Conservation (phyloP, 2,329 filamentous ascomycete genomes). For the Ascochyta lentis region DNA sequence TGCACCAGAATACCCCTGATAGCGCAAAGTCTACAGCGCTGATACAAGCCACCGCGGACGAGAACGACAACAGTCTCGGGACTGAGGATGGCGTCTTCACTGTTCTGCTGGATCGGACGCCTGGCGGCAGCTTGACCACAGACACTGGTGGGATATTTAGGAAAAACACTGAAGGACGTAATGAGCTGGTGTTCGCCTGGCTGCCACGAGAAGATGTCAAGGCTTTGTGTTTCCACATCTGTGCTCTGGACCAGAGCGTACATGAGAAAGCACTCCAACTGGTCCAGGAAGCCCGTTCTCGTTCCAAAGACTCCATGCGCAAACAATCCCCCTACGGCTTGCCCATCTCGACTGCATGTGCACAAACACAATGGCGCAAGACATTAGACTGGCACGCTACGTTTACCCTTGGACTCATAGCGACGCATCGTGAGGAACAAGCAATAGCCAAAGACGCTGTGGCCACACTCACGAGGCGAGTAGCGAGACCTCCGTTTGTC, state of each 20-base stretch:
- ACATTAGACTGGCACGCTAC: constrained; percentile 72
- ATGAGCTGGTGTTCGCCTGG: constrained; percentile 64
- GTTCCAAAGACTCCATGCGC: constrained; percentile 48
- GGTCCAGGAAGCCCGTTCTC: constrained; percentile 63
- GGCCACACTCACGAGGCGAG: constrained; percentile 26
- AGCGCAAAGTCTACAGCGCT: constrained; percentile 64
- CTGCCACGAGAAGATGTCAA: constrained; percentile 66
- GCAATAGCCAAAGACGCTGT: constrained; percentile 48
- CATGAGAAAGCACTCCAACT: constrained; percentile 64
- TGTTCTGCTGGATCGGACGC: constrained; percentile 49
- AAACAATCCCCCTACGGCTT: constrained; percentile 23
- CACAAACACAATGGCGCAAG: constrained; percentile 67
- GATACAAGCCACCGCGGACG: constrained; percentile 60
- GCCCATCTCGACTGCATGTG: constrained; percentile 33
- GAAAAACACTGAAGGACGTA: constrained; percentile 46
- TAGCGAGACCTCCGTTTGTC: constrained; percentile 52
- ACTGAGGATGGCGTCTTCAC: constrained; percentile 48
- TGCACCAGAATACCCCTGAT: constrained; percentile 68
- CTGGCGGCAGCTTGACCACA: constrained; percentile 44
- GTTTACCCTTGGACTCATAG: constrained; percentile 73
- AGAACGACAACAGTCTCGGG: constrained; percentile 49
- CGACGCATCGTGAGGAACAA: constrained; percentile 76
- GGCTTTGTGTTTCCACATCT: constrained; percentile 65
- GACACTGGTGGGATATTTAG: constrained; percentile 55
- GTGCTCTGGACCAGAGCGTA: constrained; percentile 61